Evolutionary conservation across 1,139 yeast species (phyloP), one percentile per base, ranked within the genome.

Genomic region (Scheffersomyces stambukii): DNA sequence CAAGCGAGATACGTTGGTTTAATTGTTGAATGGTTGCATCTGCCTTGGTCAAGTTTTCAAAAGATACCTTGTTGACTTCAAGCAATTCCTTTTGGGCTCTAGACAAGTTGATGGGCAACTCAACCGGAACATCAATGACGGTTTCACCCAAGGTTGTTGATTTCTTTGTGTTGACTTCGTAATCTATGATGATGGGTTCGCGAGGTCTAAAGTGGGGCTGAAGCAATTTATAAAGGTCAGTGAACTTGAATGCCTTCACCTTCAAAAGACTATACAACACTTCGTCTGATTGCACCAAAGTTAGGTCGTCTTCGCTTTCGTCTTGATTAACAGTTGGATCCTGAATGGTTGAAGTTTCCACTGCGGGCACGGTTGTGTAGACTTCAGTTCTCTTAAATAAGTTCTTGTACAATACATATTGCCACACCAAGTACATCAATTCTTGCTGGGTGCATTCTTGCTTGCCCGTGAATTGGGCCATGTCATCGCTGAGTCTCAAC

Each of bases 401-500:
- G 39, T 80, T 76, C 48, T 83, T 83, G 56, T 75, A 75, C 46
- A 83, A 79, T 30, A 84, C 81, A 52, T 91, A 91, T 55, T 85
- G 91, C 89, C 96, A 91, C 30, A 91, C 63, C 15, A 80, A 76
- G 44, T 79, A 85, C 16, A 91, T 77, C 22, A 93, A 81, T 34
- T 85, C 96, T 35, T 91, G 91, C 51, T 88, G 88, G 5, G 94
- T 80, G 24, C 84, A 80, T 51, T 85, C 94, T 21, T 68, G 64
- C 29, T 77, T 70, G 9, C 96, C 96, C 14, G 85, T 63, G 28
- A 91, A 66, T 25, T 73, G 71, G 3, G 89, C 66, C 56, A 91
- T 68, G 19, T 60, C 59, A 18, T 75, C 77, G 12, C 80, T 75
- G 25, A 88, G 70, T 46, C 69, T 76, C 38, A 85, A 70, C 45